Evolutionary conservation across 2,329 filamentous ascomycete genomes (phyloP), one percentile per base, ranked within the genome.

Genomic region (Atkinsonella texensis): DNA sequence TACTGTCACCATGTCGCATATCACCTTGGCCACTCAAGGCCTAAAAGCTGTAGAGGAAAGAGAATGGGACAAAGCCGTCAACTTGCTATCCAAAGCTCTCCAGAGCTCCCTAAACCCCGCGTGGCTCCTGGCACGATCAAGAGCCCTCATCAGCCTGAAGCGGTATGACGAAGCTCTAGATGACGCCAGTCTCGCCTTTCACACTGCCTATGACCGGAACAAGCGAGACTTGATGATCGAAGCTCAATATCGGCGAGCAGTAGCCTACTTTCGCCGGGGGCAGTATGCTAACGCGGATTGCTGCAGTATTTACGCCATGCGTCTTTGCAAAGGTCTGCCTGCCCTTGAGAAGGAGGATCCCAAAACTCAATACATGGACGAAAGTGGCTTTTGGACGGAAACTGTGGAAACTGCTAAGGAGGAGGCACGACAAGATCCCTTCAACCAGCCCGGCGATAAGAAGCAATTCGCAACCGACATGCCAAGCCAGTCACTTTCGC

Each of bases 41-140:
- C 71, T 94, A 48, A 73, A 74, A 39, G 76, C 88, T 52, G 74
- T 88, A 52, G 70, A 79, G 31, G 71, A 68, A 9, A 76, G 76
- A 48, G 76, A 90, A 54, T 91, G 81, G 66, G 70, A 75, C 5
- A 73, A 75, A 46, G 89, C 87, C 44, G 79, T 95, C 58, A 65
- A 72, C 38, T 77, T 83, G 59, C 84, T 85, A 56, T 85, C 84
- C 8, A 67, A 72, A 40, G 88, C 87, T 7, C 72, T 95, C 35
- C 70, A 80, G 54, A 74, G 74, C 12, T 81, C 84, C 0, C 73
- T 72, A 40, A 88, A 87, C 2, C 85, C 88, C 1, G 70, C 78
- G 47, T 96, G 93, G 79, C 84, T 91, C 55, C 80, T 93, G 56
- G 82, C 85, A 58, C 87, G 91, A 18, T 86, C 89, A 4, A 89